Base-by-base conservation (phyloP, 768 basidiomycete genomes). In the Coprinopsis cinerea region DNA sequence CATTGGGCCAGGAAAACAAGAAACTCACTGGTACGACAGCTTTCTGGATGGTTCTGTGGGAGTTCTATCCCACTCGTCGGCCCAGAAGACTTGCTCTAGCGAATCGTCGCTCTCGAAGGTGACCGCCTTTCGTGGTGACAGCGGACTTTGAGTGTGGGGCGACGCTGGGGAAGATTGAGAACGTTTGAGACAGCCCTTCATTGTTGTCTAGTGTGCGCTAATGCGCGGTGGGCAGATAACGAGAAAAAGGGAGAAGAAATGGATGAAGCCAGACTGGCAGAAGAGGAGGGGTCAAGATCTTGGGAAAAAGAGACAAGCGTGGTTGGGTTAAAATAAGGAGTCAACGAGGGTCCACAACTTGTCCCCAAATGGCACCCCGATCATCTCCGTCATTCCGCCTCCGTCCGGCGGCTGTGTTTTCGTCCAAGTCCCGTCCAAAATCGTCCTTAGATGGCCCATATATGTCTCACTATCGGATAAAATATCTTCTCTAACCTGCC, bases 51-150 rank as follows among this genome's bases (percentile, higher is more conserved):
- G 79, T 34, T 85, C 81, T 1, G 75, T 73, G 2, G 87, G 86
- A 1, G 83, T 85, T 14, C 87, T 74, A 62, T 89, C 87, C 87
- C 87, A 88, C 49, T 85, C 84, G 61, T 89, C 87, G 2, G 83
- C 87, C 25, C 73, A 63, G 59, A 76, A 75, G 9, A 88, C 69
- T 60, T 85, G 73, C 52, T 84, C 79, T 36, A 52, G 45, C 11
- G 68, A 65, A 1, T 75, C 67, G 2, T 68, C 68, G n/a, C n/a
- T n/a, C 39, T 78, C 75, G 55, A 87, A 89, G 6, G 75, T 76
- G 25, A 89, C 87, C 26, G 73, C 75, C 65, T 87, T 85, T 53
- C 73, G 48, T 47, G 24, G 46, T 23, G 30, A 44, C 27, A 39
- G 44, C 27, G 28, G 10, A 10, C 7, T 18, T 39, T 10, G 36